Conservation (phyloP, 1,284 basidiomycete genomes). For the Tilletia horrida region DNA sequence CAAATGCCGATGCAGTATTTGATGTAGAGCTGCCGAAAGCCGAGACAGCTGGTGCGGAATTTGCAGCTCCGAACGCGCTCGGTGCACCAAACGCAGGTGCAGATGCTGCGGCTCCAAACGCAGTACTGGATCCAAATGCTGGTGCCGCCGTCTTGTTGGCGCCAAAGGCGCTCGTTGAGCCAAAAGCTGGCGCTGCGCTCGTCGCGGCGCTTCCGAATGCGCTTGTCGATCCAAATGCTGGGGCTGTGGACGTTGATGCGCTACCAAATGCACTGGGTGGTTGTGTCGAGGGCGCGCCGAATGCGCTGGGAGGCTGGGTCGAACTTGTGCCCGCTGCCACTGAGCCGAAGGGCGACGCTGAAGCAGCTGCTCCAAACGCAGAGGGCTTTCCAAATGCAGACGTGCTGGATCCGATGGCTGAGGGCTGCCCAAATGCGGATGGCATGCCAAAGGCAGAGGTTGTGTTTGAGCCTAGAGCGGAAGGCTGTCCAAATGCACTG, state of each 20-base stretch:
- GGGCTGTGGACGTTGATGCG: background rate
- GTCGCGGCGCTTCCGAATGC: background rate
- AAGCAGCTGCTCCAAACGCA: conserved; percentile 1
- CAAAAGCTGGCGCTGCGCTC: background rate
- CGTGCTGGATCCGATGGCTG: background rate
- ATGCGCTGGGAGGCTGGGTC: background rate
- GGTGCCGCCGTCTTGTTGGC: no score
- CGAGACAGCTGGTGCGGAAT: background rate
- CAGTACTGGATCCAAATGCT: background rate
- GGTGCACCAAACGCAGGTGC: background rate
- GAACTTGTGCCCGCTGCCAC: background rate
- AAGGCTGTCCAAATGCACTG: conserved; percentile 6
- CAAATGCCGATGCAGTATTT: background rate
- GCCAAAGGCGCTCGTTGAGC: background rate
- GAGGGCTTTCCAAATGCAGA: conserved; percentile 4
- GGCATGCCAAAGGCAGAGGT: background rate
- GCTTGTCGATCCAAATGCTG: background rate
- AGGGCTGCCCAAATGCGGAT: background rate
- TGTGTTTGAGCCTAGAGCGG: background rate
- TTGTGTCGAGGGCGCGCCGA: background rate
- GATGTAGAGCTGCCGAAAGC: background rate
- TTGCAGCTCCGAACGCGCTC: conserved; percentile 12
- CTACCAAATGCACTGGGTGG: background rate
- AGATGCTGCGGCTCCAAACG: background rate
- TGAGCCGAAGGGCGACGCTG: background rate